Base-by-base conservation (phyloP, 495 filamentous ascomycete species). In the Tetracladium setigerum region DNA sequence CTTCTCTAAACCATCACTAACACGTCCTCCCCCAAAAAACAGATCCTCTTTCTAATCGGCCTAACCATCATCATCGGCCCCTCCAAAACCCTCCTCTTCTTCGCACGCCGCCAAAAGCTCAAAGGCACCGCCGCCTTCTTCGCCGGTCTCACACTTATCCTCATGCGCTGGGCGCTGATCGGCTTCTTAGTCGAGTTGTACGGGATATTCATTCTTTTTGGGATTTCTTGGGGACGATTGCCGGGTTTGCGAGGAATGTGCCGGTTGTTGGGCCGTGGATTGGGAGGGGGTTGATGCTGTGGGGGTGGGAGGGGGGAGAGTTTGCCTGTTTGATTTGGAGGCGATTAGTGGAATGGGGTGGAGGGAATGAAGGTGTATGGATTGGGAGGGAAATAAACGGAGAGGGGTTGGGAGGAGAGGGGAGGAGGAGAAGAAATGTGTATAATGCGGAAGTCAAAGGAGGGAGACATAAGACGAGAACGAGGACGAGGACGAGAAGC, bases 31-130 rank as follows among this genome's bases (percentile, higher is more conserved):
- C n/a, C n/a, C n/a, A n/a, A n/a, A n/a, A 22, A 14, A 36, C 30
- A 58, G 55, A 94, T 98, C 68, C 88, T 98, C 68, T 95, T 98
- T 74, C 81, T 98, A 32, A 80, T 95, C 73, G 92, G 92, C 64
- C 76, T 98, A 4, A 92, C 89, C 27, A 81, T 96, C 31, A 89
- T 96, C 46, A 94, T 97, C 71, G 94, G 94, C n/a, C 71, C 88
- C 39, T 75, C 82, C 62, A 95, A 95, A 59, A 96, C 92, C 6
- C 66, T 87, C 30, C 67, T 81, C 64, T 98, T 98, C 77, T 98
- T 98, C 74, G 84, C 88, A 40, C 86, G 90, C 33, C 83, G 80
- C 41, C 86, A 95, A 55, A 98, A 98, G 64, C 74, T 87, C 53
- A 88, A 89, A 61, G 92, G 92, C 52, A 95, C 87, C 5, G 86